Evolutionary conservation across 805 yeast genomes (phyloP).

Genomic region (Cyberlindnera nakhonratchasimensis): DNA sequence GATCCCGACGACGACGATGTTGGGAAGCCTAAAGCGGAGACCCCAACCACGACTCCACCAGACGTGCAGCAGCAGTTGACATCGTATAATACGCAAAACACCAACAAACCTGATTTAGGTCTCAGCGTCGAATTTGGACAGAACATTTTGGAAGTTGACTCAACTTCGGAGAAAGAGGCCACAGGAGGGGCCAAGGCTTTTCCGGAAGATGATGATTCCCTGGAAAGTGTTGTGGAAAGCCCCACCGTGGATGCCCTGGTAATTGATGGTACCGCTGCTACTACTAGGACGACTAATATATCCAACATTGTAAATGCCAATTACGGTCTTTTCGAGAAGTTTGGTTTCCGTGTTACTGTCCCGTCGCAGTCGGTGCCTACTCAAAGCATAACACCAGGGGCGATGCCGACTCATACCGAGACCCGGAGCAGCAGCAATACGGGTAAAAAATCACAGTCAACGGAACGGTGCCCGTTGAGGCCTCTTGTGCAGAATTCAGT

Average conservation of each 20-base stretch:
- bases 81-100: not conserved
- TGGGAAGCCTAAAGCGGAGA: not conserved
- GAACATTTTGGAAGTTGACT: not conserved
- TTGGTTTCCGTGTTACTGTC: constrained; percentile 10
- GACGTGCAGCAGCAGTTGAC: not conserved
- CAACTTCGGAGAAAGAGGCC: not conserved
- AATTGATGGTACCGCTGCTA: constrained; percentile 5
- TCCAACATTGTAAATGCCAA: not conserved
- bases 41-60: not conserved
- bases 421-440: not conserved
- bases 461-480: not conserved
- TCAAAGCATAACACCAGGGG: not conserved
- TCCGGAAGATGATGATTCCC: constrained; percentile 1
- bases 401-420: not conserved
- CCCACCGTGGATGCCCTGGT: constrained; percentile 1
- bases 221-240: constrained; percentile 9
- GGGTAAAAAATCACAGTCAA: not conserved
- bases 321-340: constrained; percentile 16
- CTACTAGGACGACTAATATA: not conserved
- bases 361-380: not conserved
- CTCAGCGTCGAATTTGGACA: too few relatives aligned
- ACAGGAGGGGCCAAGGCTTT: not conserved
- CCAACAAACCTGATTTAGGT: too few relatives aligned
- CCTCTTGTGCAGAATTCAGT: not conserved
- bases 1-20: constrained; percentile 24